Base-by-base conservation (phyloP, 2,329 filamentous ascomycete genomes). In the Fusarium palustre region DNA sequence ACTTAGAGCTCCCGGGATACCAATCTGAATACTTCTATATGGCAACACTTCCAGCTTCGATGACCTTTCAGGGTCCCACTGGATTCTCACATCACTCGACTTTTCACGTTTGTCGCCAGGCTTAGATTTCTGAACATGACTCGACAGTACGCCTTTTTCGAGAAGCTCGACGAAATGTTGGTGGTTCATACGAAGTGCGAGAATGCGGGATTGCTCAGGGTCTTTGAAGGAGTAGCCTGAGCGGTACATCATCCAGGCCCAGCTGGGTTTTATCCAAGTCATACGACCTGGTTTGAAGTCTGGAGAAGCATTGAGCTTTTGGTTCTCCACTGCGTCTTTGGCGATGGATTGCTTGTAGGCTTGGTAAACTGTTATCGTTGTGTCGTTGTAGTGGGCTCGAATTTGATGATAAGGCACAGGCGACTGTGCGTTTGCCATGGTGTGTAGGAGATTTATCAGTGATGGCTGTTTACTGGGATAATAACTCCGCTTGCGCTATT, bases 181-280 rank as follows among this genome's bases (percentile, higher is more conserved):
- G 50, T 83, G 85, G 25, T 78, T 83, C 78, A 90, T 85, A 49
- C 80, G 83, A 7, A 90, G 77, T 1, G 88, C 87, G 2, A 91
- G 80, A 28, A 90, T 86, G 47, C 82, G 83, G 34, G 82, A 80
- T 75, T 90, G 88, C 4, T 82, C 76, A 0, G 75, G 31, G 63
- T 88, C 86, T 70, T 90, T 90, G 75, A 81, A 83, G 1, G 85
- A 85, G 78, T 89, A 90, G 18, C 87, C 88, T 22, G 82, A 81
- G 48, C 88, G 86, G 74, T 90, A 90, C 77, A 89, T 84, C 84
- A 89, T 88, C 88, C 88, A 90, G 47, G 81, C 79, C 83, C 87
- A 90, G 61, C 83, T 86, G 0, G 87, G 87, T 72, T 90, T 90
- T 68, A 90, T 84, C 88, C 88, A 90, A 6, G 88, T 90, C 87